Evolutionary conservation across 257 asterid species (phyloP).

Genomic region (Verbena officinalis): DNA sequence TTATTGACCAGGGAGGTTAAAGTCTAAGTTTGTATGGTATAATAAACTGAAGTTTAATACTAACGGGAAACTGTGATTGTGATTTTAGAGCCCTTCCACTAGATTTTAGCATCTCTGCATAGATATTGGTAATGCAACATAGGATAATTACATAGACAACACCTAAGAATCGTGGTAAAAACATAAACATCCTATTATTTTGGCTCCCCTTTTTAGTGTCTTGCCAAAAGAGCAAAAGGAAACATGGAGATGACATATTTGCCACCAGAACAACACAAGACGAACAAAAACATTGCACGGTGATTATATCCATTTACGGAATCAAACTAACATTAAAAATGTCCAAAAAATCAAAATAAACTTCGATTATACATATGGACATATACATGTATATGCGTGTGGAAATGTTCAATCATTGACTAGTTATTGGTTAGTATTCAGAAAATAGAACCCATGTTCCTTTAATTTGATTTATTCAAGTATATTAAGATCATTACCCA

Average conservation of each 20-base stretch:
- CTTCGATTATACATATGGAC: neutral
- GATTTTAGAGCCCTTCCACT: neutral
- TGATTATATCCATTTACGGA: neutral
- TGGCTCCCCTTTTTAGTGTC: neutral
- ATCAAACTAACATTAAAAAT: neutral
- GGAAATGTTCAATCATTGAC: too few relatives aligned
- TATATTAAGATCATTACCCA: too few relatives aligned
- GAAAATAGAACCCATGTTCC: too few relatives aligned
- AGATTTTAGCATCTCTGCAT: neutral
- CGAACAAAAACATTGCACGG: neutral
- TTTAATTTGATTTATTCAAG: too few relatives aligned
- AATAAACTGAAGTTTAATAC: slow-evolving; percentile 11
- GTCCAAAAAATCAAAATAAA: neutral
- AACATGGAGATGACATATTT: neutral
- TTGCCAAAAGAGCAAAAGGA: neutral
- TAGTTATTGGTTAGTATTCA: too few relatives aligned
- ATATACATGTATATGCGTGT: neutral
- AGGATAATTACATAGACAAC: too few relatives aligned
- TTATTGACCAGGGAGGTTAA: neutral
- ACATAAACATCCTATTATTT: slow-evolving; percentile 4
- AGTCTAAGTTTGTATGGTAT: slow-evolving; percentile 2
- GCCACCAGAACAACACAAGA: neutral
- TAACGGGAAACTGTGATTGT: slow-evolving; percentile 1
- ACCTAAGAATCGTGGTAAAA: too few relatives aligned
- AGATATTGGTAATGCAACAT: neutral